Evolutionary conservation across 2,329 filamentous ascomycete species (phyloP), one percentile per base, ranked within the genome.

Genomic region (Aureobasidium mangrovei): DNA sequence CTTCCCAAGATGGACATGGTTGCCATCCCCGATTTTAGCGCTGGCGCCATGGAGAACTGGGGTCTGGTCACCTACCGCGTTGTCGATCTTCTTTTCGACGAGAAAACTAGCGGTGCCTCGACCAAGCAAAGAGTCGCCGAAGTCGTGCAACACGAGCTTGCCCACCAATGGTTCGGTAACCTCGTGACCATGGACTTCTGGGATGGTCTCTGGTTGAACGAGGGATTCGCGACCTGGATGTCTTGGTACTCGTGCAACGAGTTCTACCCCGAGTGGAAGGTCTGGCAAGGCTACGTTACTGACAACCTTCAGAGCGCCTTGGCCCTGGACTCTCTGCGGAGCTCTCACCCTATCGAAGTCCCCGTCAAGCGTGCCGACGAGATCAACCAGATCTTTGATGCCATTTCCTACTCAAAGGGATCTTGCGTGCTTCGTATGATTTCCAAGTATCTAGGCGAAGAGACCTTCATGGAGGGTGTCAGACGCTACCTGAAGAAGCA

Each of bases 11-110:
- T 95, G 87, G 89, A 95, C 71, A 93, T 95, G 85, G 84, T 95
- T 62, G 91, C 91, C 42, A 91, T 97, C 65, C 91, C 91, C 12
- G 91, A 97, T 68, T 97, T 97, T 68, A 89, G 89, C 48, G 89
- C 90, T 46, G 91, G 91, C 59, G 91, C 91, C 57, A 96, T 97
- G 91, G 91, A 97, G 77, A 97, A 97, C 70, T 97, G 91, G 91
- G 91, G 91, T 67, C 76, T 97, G 51, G 83, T 97, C 62, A 97
- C 91, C 5, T 97, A 96, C 74, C 86, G 91, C 60, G 87, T 95
- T 26, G 91, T 96, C 33, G 89, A 94, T 66, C 72, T 97, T 44
- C 79, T 97, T 56, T 82, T 95, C 58, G 91, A 97, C 63, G 89
- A 96, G 72, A 93, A 94, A 77, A 86, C 82, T 3, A 93, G 88